phyloP scores from a whole-genome alignment of 768 basidiomycete genomes.

The Mycena capillaripes region DNA sequence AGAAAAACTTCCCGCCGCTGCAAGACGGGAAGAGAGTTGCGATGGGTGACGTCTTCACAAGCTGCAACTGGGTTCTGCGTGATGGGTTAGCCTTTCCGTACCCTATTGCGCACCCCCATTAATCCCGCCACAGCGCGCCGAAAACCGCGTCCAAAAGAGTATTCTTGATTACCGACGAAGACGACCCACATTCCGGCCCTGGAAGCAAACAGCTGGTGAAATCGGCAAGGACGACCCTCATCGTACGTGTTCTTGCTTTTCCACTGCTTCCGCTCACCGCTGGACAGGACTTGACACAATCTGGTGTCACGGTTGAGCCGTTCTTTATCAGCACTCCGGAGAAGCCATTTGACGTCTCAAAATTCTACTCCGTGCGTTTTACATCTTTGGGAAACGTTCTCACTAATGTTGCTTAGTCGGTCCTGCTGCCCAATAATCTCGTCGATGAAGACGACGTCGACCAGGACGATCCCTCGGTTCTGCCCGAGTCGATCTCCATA shows the following conservation, averaged over 20 bases:
- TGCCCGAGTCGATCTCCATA: constrained; percentile 81
- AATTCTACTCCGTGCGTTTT: constrained; percentile 81
- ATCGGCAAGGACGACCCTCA: constrained; percentile 79
- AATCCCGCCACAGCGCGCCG: constrained; percentile 66
- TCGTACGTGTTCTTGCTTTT: constrained; percentile 56
- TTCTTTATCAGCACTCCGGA: constrained; percentile 87
- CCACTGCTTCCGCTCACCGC: constrained; percentile 12
- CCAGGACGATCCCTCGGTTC: constrained; percentile 55
- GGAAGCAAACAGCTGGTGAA: constrained; percentile 72
- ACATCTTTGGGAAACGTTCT: neutral
- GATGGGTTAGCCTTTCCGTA: constrained; percentile 72
- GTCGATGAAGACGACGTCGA: constrained; percentile 66
- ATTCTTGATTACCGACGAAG: constrained; percentile 94
- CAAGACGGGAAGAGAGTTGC: constrained; percentile 69
- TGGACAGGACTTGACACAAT: constrained; percentile 83
- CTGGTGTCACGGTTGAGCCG: constrained; percentile 85
- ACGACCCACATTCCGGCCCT: constrained; percentile 75
- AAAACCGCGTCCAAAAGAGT: constrained; percentile 94
- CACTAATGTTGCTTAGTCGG: constrained; percentile 58
- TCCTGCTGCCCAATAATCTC: constrained; percentile 69
- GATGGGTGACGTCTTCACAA: constrained; percentile 91
- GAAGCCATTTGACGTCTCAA: constrained; percentile 77
- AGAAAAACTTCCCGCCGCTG: constrained; percentile 74
- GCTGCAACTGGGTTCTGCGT: constrained; percentile 90
- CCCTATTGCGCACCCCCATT: neutral